Percentiles rank a stretch among this genome's conserved stretches.
Evolutionary conservation across 257 asterid species (phyloP).

Genomic region (Nicotiana otophora): DNA sequence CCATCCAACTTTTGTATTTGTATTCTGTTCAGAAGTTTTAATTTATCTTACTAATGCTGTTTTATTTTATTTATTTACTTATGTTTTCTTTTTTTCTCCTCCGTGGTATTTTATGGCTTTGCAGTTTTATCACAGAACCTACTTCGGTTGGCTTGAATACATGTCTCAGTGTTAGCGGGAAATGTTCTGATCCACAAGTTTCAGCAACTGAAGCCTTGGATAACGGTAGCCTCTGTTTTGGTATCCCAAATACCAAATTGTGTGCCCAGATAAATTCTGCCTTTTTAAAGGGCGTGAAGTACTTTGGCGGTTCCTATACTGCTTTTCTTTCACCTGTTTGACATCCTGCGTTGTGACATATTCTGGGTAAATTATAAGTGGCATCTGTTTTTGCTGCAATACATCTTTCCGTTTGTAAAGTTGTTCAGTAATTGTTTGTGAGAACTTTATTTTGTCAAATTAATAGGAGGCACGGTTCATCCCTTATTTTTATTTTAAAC

Average conservation of each 20-base stretch:
- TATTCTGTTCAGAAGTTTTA: background rate
- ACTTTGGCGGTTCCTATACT: constrained; percentile 44
- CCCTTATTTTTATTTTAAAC: background rate
- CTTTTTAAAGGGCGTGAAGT: constrained; percentile 59
- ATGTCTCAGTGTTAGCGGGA: constrained; percentile 37
- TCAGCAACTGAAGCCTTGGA: constrained; percentile 21
- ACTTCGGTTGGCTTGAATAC: constrained; percentile 64
- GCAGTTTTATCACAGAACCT: constrained; percentile 68
- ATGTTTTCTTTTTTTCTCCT: background rate
- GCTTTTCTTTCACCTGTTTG: constrained; percentile 51
- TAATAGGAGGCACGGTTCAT: background rate
- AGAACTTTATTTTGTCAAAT: background rate
- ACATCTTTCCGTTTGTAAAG: background rate
- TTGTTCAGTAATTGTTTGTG: background rate
- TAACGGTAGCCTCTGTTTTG: constrained; percentile 31
- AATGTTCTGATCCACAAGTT: constrained; percentile 26
- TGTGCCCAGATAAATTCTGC: constrained; percentile 48
- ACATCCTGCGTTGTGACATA: background rate
- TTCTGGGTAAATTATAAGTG: constrained; percentile 7
- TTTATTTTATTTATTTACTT: constrained; percentile 2
- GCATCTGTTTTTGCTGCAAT: constrained; percentile 3
- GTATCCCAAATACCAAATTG: constrained; percentile 42
- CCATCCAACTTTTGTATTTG: background rate
- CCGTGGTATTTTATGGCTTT: background rate
- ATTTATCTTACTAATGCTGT: background rate